Base-by-base conservation (phyloP, 2,329 filamentous ascomycete species). In the Bipolaris victoriae region DNA sequence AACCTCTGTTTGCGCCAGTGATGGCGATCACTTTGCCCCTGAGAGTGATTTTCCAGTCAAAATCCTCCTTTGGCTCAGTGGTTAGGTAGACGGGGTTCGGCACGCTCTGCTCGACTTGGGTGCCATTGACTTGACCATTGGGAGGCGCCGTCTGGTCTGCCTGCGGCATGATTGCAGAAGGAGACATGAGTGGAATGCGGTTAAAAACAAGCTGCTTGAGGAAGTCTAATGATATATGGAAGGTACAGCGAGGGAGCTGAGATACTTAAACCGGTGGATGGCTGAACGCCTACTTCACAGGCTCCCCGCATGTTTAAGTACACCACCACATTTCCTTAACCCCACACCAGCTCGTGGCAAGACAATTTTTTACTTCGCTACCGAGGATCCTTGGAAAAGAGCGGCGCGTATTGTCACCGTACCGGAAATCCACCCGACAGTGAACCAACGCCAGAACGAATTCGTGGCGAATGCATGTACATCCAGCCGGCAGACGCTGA, bases 21-120 rank as follows among this genome's bases (percentile, higher is more conserved):
- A 74, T 69, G 29, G 69, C 68, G 45, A 72, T 57, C 64, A 80
- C 65, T 60, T 81, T 81, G 63, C 76, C 73, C 50, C 71, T 73
- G 16, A 82, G 71, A 1, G 76, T 78, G 6, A 82, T 78, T 54
- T 78, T 77, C 78, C 79, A 82, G 69, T 76, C 77, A 57, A 78
- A 76, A 52, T 79, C 71, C n/a, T 77, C 67, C n/a, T 71, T 67
- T 0, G 80, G 80, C 62, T 79, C 70, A 41, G 80, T 81, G 55
- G 71, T 74, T 16, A 81, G 67, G 29, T 75, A 77, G 6, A 74
- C 64, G 58, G 70, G 66, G 60, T 71, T 74, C 39, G 67, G 57
- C 35, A 66, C 57, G 26, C 66, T 63, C 50, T 73, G 67, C 45
- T 65, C 56, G 45, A 67, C 58, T 41, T 70, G 62, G n/a, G 49